A percentile compares a stretch with the other conserved stretches of the same genome.
These are phyloP conservation scores for Pseudopithomyces maydicus DNA, from an alignment of 2,329 filamentous ascomycete species.

Conservation along the genomic window DNA sequence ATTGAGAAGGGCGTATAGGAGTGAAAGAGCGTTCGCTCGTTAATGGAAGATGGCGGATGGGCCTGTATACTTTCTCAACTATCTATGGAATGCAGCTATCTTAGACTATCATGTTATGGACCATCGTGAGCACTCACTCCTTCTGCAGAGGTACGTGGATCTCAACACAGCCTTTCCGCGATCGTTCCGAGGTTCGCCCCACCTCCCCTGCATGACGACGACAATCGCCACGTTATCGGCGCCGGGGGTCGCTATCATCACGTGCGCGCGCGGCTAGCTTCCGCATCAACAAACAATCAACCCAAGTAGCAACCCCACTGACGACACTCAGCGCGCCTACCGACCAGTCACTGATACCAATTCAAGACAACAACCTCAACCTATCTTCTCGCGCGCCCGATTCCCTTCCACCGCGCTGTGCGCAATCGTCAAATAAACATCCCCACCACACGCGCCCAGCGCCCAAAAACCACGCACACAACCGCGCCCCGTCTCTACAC, in stretches of 20 bases:
- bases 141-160: too few species aligned
- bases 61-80: not conserved
- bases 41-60: not conserved
- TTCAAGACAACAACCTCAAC: not conserved
- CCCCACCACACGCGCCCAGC: conserved; percentile 4
- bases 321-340: conserved; percentile 10
- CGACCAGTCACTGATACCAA: not conserved
- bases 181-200: not conserved
- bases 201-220: not conserved
- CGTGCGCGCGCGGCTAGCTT: conserved; percentile 19
- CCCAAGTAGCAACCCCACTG: conserved; percentile 20
- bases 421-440: not conserved
- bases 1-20: not conserved
- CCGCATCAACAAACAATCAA: conserved; percentile 15
- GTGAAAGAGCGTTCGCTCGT: not conserved
- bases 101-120: not conserved
- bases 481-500: not conserved
- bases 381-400: not conserved
- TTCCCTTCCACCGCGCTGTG: not conserved
- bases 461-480: conserved; percentile 2
- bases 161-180: not conserved
- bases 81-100: not conserved
- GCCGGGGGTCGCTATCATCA: conserved; percentile 9
- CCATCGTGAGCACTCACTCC: too few species aligned
- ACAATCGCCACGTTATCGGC: not conserved